Base-by-base conservation (phyloP, 1,284 basidiomycete species). In the Porphyrellus sp. region DNA sequence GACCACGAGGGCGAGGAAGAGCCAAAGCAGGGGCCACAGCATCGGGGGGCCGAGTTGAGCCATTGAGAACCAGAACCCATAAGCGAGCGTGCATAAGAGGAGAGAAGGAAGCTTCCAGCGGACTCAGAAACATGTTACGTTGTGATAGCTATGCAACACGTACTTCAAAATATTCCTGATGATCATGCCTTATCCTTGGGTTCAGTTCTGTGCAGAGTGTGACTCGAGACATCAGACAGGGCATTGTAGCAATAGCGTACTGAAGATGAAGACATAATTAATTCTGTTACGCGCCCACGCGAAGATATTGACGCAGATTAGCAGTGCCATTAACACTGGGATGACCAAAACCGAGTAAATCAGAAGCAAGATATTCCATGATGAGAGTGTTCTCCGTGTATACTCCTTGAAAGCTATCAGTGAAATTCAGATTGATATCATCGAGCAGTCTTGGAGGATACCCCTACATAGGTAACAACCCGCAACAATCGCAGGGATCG, bases 221-320 rank as follows among this genome's bases (percentile, higher is more conserved):
- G 25, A n/a, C n/a, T n/a, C n/a, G n/a, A 58, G 40, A 27, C 15
- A 41, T 9, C 7, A 15, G 39, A 34, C 3, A 11, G 20, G 24
- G 18, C 0, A 18, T 24, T 7, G n/a, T 38, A 13, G 23, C 15
- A 24, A 21, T 20, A 21, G 63, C 77, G 48, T 52, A 89, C 88
- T 85, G 62, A 98, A 95, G 47, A 98, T 95, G 69, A 98, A 96
- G 20, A 84, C 79, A 58, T 93, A 93, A 68, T 96, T 97, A 64
- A 97, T 92, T 40, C 90, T 77, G 5, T 84, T 77, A 2, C 72
- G 69, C 0, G 83, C 78, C 89, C 91, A 98, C 0, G 86, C 88
- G 16, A 85, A 63, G 11, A 98, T 62, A 67, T 98, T 96, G 38
- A 91, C 54, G 24, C 89, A 90, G 42, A 98, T 83, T 0, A 97